Base-by-base conservation (phyloP, 2,329 filamentous ascomycete genomes). In the Claviceps capensis region DNA sequence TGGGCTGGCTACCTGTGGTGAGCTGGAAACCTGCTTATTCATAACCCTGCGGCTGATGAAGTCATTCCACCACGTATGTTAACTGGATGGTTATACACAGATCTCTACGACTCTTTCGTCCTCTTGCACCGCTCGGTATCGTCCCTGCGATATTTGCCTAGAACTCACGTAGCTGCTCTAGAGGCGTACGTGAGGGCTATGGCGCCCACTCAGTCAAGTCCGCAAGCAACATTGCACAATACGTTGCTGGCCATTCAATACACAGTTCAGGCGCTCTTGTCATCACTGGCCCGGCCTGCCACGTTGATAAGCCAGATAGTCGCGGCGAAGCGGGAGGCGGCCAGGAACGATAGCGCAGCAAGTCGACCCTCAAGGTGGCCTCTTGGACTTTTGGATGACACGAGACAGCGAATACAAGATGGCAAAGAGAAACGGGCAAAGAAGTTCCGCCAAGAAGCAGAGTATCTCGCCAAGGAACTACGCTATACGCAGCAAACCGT, bases 401-500 rank as follows among this genome's bases (percentile, higher is more conserved):
- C 90, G 1, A 78, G 91, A 19, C 83, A 86, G 63, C 81, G 87
- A 34, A 76, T 89, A 9, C 85, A 89, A 59, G 84, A 88, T 56
- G 93, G 97, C 53, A 86, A 87, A 44, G 86, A 89, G 68, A 84
- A 86, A 57, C 88, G 86, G 60, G 86, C 88, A 40, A 76, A 79
- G 14, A 82, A 83, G 56, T 81, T 79, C 22, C 79, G 83, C 56
- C 68, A 75, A 17, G 88, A 96, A 63, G 78, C 87, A 11, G 79
- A 83, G 19, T 78, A 81, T 44, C 68, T 95, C n/a, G 83, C 85
- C 0, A 81, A 81, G 49, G 93, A 98, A 67, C 72, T 98, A 52
- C 74, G 88, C 48, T 95, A 93, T 66, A 95, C 90, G 47, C 91
- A 96, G 69, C 88, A 94, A 66, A 88, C 91, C 14, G 91, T 97